phyloP scores from a whole-genome alignment of 306 rosid species.

The Rosa rugosa region DNA sequence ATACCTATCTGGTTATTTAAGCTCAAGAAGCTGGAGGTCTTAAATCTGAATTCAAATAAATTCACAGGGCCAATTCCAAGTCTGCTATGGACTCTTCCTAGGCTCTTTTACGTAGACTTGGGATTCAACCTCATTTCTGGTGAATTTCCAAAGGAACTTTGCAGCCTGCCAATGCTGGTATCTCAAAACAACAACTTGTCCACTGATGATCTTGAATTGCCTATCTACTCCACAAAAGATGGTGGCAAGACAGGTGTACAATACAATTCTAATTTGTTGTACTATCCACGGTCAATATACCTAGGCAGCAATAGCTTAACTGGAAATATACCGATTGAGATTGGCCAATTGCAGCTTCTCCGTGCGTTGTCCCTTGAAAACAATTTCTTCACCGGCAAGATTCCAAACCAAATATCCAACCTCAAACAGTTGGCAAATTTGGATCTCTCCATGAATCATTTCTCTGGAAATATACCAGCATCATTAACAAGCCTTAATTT shows the following conservation, averaged over 20 bases:
- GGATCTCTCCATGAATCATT: neutral
- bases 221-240: neutral
- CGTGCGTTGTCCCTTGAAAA: neutral
- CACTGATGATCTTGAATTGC: neutral
- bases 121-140: neutral
- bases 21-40: neutral
- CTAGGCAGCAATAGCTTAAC: neutral
- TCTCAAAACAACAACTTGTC: too few species aligned
- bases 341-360: neutral
- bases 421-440: neutral
- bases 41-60: neutral
- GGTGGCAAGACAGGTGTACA: neutral
- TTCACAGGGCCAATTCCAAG: neutral
- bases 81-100: neutral
- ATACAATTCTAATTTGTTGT: neutral
- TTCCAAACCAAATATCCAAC: constrained; percentile 5
- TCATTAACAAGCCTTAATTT: constrained; percentile 3
- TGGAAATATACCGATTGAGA: neutral
- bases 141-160: constrained; percentile 7
- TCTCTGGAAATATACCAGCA: constrained; percentile 8
- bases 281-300: neutral
- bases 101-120: neutral
- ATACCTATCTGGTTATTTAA: neutral
- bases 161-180: neutral
- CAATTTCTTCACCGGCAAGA: neutral